A percentile compares a stretch with the other conserved stretches of the same genome.
These are phyloP conservation scores for Linnemannia hyalina DNA, from an alignment of 192 early-diverging fungal species.

Conservation along the genomic window DNA sequence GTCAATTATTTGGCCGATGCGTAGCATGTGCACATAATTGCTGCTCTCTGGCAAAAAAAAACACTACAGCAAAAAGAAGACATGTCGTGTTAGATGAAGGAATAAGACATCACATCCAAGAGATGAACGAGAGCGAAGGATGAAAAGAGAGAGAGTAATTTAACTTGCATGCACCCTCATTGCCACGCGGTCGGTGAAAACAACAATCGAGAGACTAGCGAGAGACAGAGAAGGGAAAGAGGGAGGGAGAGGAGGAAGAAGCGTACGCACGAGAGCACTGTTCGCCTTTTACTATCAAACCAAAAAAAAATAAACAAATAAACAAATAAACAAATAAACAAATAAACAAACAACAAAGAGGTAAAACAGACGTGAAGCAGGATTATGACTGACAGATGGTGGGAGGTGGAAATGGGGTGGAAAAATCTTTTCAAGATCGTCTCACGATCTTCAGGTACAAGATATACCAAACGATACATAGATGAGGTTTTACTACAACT, in stretches of 20 bases:
- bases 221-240: background rate
- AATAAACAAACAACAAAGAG: too few relatives aligned
- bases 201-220: background rate
- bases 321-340: background rate
- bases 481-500: too few relatives aligned
- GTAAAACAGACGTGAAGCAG: too few relatives aligned
- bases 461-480: too few relatives aligned
- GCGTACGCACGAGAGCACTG: background rate
- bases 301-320: background rate
- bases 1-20: constrained; percentile 10
- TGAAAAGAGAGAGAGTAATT: background rate
- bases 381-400: too few relatives aligned
- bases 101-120: background rate
- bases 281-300: background rate
- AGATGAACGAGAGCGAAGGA: background rate
- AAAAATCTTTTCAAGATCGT: too few relatives aligned
- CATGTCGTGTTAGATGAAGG: background rate
- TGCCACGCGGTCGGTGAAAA: background rate
- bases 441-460: too few relatives aligned
- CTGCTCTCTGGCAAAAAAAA: constrained; percentile 1
- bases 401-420: too few relatives aligned
- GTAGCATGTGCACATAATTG: background rate
- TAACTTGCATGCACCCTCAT: background rate
- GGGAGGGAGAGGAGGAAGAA: background rate
- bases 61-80: background rate